Conservation (phyloP, 257 asterid species). For the Thymus quinquecostatus region DNA sequence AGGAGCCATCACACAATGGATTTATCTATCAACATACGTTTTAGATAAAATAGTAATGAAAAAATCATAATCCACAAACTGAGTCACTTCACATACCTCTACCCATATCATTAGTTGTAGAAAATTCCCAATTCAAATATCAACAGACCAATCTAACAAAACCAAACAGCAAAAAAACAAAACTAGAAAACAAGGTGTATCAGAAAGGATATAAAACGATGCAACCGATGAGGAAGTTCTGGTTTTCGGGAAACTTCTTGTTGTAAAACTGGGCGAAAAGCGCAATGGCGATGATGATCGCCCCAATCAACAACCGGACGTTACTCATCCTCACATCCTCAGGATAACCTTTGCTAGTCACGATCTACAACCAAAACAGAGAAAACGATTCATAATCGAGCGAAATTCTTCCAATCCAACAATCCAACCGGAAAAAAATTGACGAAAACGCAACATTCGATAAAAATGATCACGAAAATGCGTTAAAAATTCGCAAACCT, state of each 20-base stretch:
- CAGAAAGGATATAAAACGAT: constrained; percentile 85
- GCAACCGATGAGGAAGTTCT: constrained; percentile 82
- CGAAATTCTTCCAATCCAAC: background rate
- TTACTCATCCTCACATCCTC: constrained; percentile 92
- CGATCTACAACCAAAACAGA: constrained; percentile 58
- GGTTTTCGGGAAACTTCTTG: constrained; percentile 88
- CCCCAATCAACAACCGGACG: constrained; percentile 70
- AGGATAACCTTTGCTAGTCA: constrained; percentile 76
- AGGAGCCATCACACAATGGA: background rate
- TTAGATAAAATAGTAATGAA: background rate
- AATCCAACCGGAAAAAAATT: background rate
- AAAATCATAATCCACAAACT: background rate
- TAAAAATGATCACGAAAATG: background rate
- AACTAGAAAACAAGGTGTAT: constrained; percentile 7
- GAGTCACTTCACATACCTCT: background rate
- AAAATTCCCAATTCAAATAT: background rate
- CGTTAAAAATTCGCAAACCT: constrained; percentile 45
- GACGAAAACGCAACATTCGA: background rate
- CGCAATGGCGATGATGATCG: constrained; percentile 66
- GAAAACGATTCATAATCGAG: background rate
- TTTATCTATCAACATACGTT: background rate
- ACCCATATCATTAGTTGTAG: background rate
- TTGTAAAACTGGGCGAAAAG: constrained; percentile 94
- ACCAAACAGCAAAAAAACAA: background rate
- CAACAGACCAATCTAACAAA: constrained; percentile 17